phyloP scores from a whole-genome alignment of 2,329 filamentous ascomycete species.

The Penicillium sp. region DNA sequence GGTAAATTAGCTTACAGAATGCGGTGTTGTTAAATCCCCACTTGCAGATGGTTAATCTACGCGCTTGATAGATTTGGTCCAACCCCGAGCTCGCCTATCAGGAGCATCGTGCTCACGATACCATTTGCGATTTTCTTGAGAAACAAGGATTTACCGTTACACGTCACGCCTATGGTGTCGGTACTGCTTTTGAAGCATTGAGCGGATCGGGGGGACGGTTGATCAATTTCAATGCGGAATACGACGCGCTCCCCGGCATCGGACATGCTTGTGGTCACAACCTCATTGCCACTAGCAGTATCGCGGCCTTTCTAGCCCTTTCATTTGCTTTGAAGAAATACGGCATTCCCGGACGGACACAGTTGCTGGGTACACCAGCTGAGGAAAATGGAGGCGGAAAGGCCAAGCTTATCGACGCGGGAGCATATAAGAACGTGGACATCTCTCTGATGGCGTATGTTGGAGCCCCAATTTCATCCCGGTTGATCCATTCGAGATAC shows the following conservation, averaged over 20 bases:
- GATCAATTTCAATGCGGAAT: conserved; percentile 40
- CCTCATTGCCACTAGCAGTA: conserved; percentile 34
- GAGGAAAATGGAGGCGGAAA: conserved; percentile 41
- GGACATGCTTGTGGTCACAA: conserved; percentile 43
- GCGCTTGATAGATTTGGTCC: conserved; percentile 36
- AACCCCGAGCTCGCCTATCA: conserved; percentile 51
- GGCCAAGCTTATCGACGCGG: conserved; percentile 40
- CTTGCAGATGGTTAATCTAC: background rate
- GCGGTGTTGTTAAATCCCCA: background rate
- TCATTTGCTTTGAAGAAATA: conserved; percentile 43
- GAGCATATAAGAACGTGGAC: conserved; percentile 40
- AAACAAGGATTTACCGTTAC: conserved; percentile 45
- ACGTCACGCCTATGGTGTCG: conserved; percentile 48
- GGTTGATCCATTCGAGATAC: background rate
- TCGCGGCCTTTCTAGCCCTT: conserved; percentile 43
- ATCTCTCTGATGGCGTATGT: conserved; percentile 44
- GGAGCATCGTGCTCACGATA: conserved; percentile 50
- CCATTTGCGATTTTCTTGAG: conserved; percentile 45
- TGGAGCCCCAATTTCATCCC: background rate
- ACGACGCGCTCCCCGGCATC: conserved; percentile 41
- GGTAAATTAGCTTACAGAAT: conserved; percentile 11
- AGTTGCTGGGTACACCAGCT: conserved; percentile 38
- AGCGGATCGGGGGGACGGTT: conserved; percentile 38
- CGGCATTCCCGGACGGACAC: conserved; percentile 35
- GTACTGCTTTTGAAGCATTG: conserved; percentile 50